These are phyloP conservation scores for Stagonosporopsis cucurbitacearum DNA, from an alignment of 2,329 filamentous ascomycete genomes.

Conservation along the genomic window DNA sequence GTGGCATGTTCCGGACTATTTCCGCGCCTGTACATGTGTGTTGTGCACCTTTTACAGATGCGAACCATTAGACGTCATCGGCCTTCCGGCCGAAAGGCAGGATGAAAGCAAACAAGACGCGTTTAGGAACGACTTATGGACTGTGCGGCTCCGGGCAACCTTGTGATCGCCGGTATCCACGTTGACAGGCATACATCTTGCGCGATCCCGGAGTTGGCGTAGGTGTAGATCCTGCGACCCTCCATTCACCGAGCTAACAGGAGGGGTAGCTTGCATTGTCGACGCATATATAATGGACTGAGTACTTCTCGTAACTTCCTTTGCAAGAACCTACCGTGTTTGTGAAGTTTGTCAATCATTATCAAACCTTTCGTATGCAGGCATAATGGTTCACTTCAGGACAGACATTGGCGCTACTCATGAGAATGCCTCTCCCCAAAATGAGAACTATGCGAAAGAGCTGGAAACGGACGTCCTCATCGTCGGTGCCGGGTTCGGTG, in stretches of 20 bases:
- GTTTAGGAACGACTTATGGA: not conserved
- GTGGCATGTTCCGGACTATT: conserved; percentile 16
- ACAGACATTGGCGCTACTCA: conserved; percentile 42
- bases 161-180: not conserved
- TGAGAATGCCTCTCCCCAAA: conserved; percentile 22
- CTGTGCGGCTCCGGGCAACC: conserved; percentile 3
- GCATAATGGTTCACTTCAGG: conserved; percentile 40
- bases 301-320: not conserved
- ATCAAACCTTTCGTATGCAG: not conserved
- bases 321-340: not conserved
- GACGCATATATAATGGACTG: conserved; percentile 27
- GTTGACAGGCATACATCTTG: conserved; percentile 7
- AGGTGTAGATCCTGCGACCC: conserved; percentile 18
- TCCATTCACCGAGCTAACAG: conserved; percentile 16
- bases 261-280: conserved; percentile 22
- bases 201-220: conserved; percentile 2
- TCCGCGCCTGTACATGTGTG: conserved; percentile 13
- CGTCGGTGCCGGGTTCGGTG: conserved; percentile 52
- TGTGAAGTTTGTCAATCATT: not conserved
- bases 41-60: conserved; percentile 3
- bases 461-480: conserved; percentile 49
- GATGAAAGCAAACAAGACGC: conserved; percentile 1
- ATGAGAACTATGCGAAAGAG: conserved; percentile 45
- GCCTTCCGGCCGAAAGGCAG: conserved; percentile 24
- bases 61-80: conserved; percentile 6